Evolutionary conservation across 768 basidiomycete genomes (phyloP).

Genomic region (Trametes cubensis): DNA sequence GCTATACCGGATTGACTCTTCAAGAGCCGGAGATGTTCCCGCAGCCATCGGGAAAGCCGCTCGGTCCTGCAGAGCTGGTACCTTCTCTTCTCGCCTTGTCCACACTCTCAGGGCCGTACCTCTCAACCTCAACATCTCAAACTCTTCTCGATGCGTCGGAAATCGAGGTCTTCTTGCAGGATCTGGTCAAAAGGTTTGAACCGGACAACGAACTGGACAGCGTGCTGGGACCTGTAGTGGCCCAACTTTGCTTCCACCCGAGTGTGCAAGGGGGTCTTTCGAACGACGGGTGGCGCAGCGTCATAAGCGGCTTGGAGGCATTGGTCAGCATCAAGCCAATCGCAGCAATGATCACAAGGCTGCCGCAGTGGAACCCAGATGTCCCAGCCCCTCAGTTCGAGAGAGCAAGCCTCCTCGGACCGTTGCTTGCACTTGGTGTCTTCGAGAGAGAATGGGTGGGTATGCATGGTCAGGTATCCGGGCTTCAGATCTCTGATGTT

Average conservation of each 20-base stretch:
- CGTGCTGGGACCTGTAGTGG: conserved; percentile 77
- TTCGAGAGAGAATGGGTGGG: conserved; percentile 90
- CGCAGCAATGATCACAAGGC: conserved; percentile 75
- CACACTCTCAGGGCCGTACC: conserved; percentile 66
- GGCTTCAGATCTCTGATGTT: conserved; percentile 5
- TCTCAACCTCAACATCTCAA: conserved; percentile 47
- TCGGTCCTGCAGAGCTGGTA: conserved; percentile 84
- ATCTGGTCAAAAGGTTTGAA: conserved; percentile 80
- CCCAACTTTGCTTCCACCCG: conserved; percentile 60
- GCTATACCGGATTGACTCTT: conserved; percentile 84
- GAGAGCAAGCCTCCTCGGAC: conserved; percentile 73
- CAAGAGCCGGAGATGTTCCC: conserved; percentile 96
- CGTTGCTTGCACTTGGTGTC: conserved; percentile 79
- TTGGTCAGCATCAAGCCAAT: conserved; percentile 83
- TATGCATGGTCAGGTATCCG: conserved; percentile 15
- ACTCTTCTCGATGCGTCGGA: conserved; percentile 65
- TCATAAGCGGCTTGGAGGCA: conserved; percentile 77
- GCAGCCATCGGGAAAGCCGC: conserved; percentile 74
- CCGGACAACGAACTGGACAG: conserved; percentile 76
- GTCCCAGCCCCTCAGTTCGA: conserved; percentile 68
- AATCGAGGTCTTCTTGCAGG: conserved; percentile 79
- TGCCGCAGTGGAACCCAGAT: conserved; percentile 75
- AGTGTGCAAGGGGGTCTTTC: conserved; percentile 72
- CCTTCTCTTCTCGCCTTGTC: conserved; percentile 76
- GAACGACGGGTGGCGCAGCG: conserved; percentile 86